These are phyloP conservation scores for Puccinia polysora DNA, from an alignment of 1,284 basidiomycete genomes.

Conservation along the genomic window DNA sequence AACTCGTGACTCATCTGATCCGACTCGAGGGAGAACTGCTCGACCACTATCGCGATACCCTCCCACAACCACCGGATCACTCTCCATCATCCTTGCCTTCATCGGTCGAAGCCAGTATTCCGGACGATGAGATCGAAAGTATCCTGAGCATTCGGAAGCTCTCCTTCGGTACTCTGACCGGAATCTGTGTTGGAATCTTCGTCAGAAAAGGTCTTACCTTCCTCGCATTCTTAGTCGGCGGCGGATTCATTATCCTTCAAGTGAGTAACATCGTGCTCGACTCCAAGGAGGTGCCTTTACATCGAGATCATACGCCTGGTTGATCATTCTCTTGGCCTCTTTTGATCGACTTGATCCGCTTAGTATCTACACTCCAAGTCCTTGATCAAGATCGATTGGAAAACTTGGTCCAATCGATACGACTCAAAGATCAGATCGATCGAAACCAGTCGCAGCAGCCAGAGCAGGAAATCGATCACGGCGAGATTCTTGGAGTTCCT, in stretches of 20 bases:
- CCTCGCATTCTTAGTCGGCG: slow-evolving; percentile 27
- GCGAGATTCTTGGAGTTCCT: slow-evolving; percentile 28
- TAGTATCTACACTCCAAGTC: slow-evolving; percentile 35
- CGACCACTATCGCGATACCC: too few species aligned
- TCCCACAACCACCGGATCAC: too few species aligned
- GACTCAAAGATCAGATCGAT: background rate
- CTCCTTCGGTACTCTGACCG: slow-evolving; percentile 30
- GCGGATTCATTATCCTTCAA: slow-evolving; percentile 37
- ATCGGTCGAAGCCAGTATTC: too few species aligned
- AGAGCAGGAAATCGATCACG: background rate
- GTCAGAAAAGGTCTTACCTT: slow-evolving; percentile 34
- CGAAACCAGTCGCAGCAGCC: background rate
- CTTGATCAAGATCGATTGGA: slow-evolving; percentile 34
- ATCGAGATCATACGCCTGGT: background rate
- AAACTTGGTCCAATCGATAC: slow-evolving; percentile 6
- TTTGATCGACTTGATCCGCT: too few species aligned
- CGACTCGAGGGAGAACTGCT: too few species aligned
- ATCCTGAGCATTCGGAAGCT: slow-evolving; percentile 36
- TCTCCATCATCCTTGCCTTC: too few species aligned
- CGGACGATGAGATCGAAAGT: too few species aligned
- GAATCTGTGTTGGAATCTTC: slow-evolving; percentile 36
- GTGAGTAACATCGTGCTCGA: too few species aligned
- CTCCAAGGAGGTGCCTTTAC: too few species aligned
- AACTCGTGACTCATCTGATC: too few species aligned
- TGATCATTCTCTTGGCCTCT: background rate